These are phyloP conservation scores for Naganishia vaughanmartiniae DNA, from an alignment of 768 basidiomycete genomes.

Conservation along the genomic window DNA sequence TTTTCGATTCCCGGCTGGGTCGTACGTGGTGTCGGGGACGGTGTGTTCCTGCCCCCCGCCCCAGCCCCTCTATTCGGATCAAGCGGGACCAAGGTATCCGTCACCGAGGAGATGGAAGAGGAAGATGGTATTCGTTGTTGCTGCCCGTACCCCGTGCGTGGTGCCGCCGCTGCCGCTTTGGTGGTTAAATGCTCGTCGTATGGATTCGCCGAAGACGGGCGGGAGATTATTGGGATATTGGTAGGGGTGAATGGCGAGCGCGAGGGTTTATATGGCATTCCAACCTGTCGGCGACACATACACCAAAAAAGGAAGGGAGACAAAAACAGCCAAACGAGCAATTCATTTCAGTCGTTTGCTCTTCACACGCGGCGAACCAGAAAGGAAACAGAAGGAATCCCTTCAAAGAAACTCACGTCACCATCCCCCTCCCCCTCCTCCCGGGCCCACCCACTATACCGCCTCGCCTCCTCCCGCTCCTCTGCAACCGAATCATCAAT, in stretches of 20 bases:
- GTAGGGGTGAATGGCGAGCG: conserved; percentile 1
- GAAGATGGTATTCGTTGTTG: conserved; percentile 11
- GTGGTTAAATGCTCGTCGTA: conserved; percentile 12
- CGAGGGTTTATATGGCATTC: conserved; percentile 14
- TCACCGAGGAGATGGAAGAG: not conserved
- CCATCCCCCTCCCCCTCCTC: conserved; percentile 6
- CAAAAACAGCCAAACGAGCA: too few species aligned
- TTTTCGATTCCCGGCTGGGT: conserved; percentile 29
- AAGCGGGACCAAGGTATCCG: conserved; percentile 8
- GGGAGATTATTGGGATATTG: conserved; percentile 4
- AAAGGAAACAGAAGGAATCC: not conserved
- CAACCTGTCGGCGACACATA: not conserved
- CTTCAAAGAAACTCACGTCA: conserved; percentile 19
- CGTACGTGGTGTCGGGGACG: conserved; percentile 2
- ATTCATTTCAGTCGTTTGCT: too few species aligned
- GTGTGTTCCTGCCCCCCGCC: not conserved
- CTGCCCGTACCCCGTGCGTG: not conserved
- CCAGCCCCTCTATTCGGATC: too few species aligned
- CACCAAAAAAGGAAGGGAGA: too few species aligned
- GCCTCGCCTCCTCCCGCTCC: conserved; percentile 2
- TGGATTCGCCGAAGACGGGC: conserved; percentile 26
- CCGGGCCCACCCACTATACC: not conserved
- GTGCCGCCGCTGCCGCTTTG: not conserved
- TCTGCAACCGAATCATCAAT: conserved; percentile 6
- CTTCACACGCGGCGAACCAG: not conserved